These are phyloP conservation scores for Gossypium bickii DNA, from an alignment of 345 rosid genomes.

Conservation along the genomic window DNA sequence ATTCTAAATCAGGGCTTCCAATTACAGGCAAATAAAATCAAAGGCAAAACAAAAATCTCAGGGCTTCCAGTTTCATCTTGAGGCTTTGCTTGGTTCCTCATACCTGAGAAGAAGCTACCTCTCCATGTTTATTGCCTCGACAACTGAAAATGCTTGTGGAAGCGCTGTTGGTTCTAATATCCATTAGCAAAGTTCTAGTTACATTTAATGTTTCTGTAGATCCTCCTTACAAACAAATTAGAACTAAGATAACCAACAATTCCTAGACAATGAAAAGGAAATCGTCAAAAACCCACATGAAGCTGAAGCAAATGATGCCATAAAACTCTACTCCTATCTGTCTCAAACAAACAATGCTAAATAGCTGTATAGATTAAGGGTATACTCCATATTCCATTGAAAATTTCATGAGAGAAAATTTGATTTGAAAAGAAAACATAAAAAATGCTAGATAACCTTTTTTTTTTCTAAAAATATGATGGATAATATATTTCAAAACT, in stretches of 20 bases:
- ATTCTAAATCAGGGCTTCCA: slow-evolving; percentile 40
- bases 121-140: no score
- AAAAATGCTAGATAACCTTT: not conserved
- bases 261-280: slow-evolving; percentile 39
- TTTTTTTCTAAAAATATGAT: no score
- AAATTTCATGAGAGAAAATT: not conserved
- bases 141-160: slow-evolving; percentile 21
- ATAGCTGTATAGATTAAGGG: not conserved
- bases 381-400: not conserved
- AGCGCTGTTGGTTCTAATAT: slow-evolving; percentile 20
- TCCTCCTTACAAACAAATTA: no score
- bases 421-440: not conserved
- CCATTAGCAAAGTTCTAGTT: not conserved
- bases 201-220: no score
- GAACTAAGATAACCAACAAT: slow-evolving; percentile 88
- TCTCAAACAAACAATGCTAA: not conserved
- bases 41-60: slow-evolving; percentile 25
- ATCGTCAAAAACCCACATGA: not conserved
- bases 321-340: not conserved
- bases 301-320: not conserved
- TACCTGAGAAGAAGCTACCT: slow-evolving; percentile 29
- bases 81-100: slow-evolving; percentile 6
- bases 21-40: slow-evolving; percentile 35
- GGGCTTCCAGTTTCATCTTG: slow-evolving; percentile 28
- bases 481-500: not conserved